These are phyloP conservation scores for Vachellia pachyceras DNA, from an alignment of 306 rosid genomes.

Conservation along the genomic window DNA sequence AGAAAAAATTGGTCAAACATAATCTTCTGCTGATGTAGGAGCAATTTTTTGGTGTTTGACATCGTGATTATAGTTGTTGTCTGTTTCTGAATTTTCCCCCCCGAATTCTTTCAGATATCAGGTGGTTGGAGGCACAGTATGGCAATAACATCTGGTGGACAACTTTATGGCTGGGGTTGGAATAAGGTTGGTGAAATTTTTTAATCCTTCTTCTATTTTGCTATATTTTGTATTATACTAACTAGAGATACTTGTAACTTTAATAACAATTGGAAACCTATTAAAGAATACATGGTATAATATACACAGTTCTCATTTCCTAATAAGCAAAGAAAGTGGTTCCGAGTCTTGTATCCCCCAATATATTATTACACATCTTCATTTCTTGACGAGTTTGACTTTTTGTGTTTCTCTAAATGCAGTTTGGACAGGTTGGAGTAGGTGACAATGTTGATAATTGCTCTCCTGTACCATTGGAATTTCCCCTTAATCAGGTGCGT, in stretches of 20 bases:
- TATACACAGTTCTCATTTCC: neutral
- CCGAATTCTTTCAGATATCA: constrained; percentile 67
- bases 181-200: constrained; percentile 66
- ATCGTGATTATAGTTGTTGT: constrained; percentile 22
- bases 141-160: constrained; percentile 84
- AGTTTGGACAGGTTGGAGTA: constrained; percentile 97
- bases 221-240: constrained; percentile 24
- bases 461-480: constrained; percentile 73
- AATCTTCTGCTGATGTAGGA: constrained; percentile 4
- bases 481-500: constrained; percentile 76
- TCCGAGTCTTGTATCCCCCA: neutral
- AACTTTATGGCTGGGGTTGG: constrained; percentile 99
- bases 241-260: constrained; percentile 32
- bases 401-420: constrained; percentile 36
- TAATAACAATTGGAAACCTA: constrained; percentile 26
- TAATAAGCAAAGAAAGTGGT: neutral
- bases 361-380: constrained; percentile 16
- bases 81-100: constrained; percentile 34
- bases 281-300: constrained; percentile 16
- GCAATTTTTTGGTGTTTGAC: constrained; percentile 30
- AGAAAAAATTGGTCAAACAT: constrained; percentile 3
- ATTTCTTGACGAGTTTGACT: neutral
- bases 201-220: constrained; percentile 10
- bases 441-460: constrained; percentile 81
- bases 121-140: constrained; percentile 99